Conservation (phyloP, 2,329 filamentous ascomycete genomes). For the Pyrenophora teres region DNA sequence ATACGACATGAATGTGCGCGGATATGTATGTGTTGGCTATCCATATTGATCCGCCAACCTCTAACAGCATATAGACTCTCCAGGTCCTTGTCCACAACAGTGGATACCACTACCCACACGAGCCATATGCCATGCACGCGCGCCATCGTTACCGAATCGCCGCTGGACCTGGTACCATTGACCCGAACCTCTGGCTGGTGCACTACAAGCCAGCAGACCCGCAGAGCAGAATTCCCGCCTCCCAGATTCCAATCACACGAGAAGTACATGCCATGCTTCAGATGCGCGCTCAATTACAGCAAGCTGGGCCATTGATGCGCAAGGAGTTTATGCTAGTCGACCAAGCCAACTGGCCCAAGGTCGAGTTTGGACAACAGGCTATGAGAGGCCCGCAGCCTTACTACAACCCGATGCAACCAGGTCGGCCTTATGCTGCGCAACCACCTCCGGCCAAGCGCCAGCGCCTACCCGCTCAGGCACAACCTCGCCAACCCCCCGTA, state of each 20-base stretch:
- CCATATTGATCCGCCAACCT: background rate
- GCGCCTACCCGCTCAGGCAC: constrained; percentile 48
- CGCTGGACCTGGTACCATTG: constrained; percentile 70
- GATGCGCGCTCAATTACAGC: constrained; percentile 65
- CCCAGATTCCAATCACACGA: constrained; percentile 65
- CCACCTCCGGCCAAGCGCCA: constrained; percentile 54
- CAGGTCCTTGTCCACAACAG: constrained; percentile 84
- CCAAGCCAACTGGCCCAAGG: constrained; percentile 84
- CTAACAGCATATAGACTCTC: constrained; percentile 66
- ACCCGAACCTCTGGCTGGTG: constrained; percentile 85
- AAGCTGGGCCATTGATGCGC: constrained; percentile 75
- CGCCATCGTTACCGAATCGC: constrained; percentile 86
- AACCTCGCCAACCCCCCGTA: constrained; percentile 50
- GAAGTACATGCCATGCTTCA: constrained; percentile 65
- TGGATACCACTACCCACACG: constrained; percentile 75
- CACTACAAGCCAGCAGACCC: constrained; percentile 83
- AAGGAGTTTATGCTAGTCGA: constrained; percentile 97
- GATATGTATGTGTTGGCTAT: constrained; percentile 60
- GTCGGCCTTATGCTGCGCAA: constrained; percentile 42
- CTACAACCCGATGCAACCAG: constrained; percentile 46
- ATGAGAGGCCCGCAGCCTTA: constrained; percentile 36
- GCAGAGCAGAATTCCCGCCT: constrained; percentile 72
- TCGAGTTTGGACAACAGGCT: constrained; percentile 65
- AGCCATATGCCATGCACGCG: constrained; percentile 75
- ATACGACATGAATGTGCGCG: constrained; percentile 73